Conservation (phyloP, 164 flowering plant genomes). For the Chloranthus sessilifolius region DNA sequence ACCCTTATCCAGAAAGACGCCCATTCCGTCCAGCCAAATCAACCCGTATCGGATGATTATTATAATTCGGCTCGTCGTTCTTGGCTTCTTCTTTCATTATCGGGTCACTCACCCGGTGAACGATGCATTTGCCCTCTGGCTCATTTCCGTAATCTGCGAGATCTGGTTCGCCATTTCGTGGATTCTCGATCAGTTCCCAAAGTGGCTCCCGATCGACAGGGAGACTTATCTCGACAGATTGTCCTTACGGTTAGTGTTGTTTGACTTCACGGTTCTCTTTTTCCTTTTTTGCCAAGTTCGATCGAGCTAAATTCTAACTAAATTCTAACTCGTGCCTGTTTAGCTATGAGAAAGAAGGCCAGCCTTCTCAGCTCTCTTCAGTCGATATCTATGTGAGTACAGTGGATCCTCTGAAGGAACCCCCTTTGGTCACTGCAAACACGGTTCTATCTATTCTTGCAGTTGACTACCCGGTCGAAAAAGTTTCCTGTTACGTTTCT, state of each 20-base stretch:
- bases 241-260: slow-evolving; percentile 43
- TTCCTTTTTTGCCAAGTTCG: neutral
- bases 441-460: slow-evolving; percentile 72
- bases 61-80: slow-evolving; percentile 50
- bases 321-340: neutral
- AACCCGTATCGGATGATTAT: slow-evolving; percentile 65
- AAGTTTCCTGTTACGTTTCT: slow-evolving; percentile 70
- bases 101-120: slow-evolving; percentile 52
- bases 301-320: neutral
- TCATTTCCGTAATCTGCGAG: slow-evolving; percentile 61
- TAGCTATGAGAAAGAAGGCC: slow-evolving; percentile 71
- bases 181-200: slow-evolving; percentile 71
- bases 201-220: slow-evolving; percentile 59
- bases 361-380: slow-evolving; percentile 48
- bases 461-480: slow-evolving; percentile 68
- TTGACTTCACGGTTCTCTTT: neutral
- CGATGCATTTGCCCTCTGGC: slow-evolving; percentile 59
- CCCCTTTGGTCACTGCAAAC: slow-evolving; percentile 68
- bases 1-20: slow-evolving; percentile 59
- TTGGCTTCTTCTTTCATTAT: slow-evolving; percentile 63
- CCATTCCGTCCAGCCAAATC: slow-evolving; percentile 54
- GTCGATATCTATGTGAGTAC: slow-evolving; percentile 69
- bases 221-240: slow-evolving; percentile 65
- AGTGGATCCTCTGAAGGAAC: slow-evolving; percentile 65
- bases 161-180: slow-evolving; percentile 65